A percentile compares a stretch with the other conserved stretches of the same genome.
phyloP scores from a whole-genome alignment of 805 yeast genomes.

The Spathaspora girioi region DNA sequence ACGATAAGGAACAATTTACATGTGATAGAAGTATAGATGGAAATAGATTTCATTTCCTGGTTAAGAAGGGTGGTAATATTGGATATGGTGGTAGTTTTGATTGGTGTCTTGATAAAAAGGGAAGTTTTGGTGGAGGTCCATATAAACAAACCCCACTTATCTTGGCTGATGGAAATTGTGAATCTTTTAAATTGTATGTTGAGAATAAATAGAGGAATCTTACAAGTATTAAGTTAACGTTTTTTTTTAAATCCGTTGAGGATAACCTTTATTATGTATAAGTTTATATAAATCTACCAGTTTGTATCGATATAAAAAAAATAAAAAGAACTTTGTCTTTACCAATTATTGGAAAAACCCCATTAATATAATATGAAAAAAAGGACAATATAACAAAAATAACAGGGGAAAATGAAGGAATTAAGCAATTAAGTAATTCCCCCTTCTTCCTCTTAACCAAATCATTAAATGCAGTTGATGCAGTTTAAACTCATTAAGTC shows the following conservation, averaged over 20 bases:
- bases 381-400: neutral
- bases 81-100: constrained; percentile 58
- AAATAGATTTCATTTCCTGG: constrained; percentile 48
- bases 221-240: neutral
- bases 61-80: constrained; percentile 36
- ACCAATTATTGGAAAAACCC: constrained; percentile 2
- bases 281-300: constrained; percentile 22
- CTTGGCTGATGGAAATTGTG: constrained; percentile 16
- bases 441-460: constrained; percentile 3
- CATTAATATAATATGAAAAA: constrained; percentile 4
- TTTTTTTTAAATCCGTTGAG: constrained; percentile 32
- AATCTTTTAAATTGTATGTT: constrained; percentile 4
- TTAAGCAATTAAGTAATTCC: neutral
- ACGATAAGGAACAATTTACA: constrained; percentile 13
- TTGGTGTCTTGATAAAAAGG: constrained; percentile 55
- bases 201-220: neutral
- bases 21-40: constrained; percentile 17
- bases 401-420: neutral
- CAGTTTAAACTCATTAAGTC: constrained; percentile 22
- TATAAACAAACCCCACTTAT: constrained; percentile 19
- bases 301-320: constrained; percentile 18
- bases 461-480: constrained; percentile 43
- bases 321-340: constrained; percentile 9
- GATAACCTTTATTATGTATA: constrained; percentile 26
- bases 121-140: constrained; percentile 20